Evolutionary conservation across 495 filamentous ascomycete genomes (phyloP), one percentile per base, ranked within the genome.

Genomic region (Penicillium angulare): DNA sequence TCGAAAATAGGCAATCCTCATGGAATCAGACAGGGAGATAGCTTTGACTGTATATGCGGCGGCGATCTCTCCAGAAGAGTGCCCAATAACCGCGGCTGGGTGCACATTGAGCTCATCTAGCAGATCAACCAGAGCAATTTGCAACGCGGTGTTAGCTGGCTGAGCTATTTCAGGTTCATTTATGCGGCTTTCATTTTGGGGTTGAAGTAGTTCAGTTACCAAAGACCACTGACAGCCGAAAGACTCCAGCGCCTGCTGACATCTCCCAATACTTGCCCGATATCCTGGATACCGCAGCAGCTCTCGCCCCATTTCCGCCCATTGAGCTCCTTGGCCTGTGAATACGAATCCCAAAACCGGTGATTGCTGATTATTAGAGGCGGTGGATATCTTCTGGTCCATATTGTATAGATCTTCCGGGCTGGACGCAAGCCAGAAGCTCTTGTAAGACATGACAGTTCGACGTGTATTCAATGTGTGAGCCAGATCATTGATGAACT

Each of bases 51-150:
- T 15, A 39, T 81, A 60, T 68, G 76, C 54, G 48, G 65, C 65
- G 1, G 57, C 61, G 27, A 87, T 82, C 60, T 87, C 83, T 2
- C 84, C 84, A 0, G 76, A 79, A 0, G 83, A 86, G 60, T 86
- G 83, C 0, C 84, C 82, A 4, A 78, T 61, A 0, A 85, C 81
- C 0, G 67, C 41, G 10, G 10, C 7, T 62, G 12, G 39, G 23
- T 1, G 66, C 60, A 4, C 21, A 17, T 24, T 76, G 52, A n/a
- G 70, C 0, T 47, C 43, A 1, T n/a, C 1, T 0, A 75, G 59
- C 2, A 74, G 45, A n/a, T 65, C 56, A 1, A 74, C 66, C 0
- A 75, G 50, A 0, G 60, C 58, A 1, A 75, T 56, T 40, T 75
- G 72, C 0, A 73, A 1, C 0, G 58, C 62, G 7, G 64, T 49